Conservation (phyloP, 345 rosid species). For the Rhodamnia argentea region DNA sequence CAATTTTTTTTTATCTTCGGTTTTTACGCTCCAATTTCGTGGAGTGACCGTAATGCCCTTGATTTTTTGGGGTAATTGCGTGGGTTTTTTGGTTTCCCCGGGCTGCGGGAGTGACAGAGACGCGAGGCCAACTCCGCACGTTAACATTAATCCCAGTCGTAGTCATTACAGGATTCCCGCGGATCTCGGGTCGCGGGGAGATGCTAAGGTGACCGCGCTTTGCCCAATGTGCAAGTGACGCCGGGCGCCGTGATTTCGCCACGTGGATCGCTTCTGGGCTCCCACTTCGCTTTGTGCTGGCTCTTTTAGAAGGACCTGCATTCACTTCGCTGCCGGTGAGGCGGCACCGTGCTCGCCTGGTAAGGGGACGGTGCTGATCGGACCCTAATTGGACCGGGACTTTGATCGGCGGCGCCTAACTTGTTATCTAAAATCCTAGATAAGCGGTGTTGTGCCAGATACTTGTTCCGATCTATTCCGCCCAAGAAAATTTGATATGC, state of each 20-base stretch:
- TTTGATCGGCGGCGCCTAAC: no score
- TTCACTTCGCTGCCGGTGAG: no score
- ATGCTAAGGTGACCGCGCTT: neutral
- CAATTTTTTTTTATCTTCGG: neutral
- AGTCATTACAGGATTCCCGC: neutral
- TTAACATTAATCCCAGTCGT: neutral
- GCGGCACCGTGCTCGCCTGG: no score
- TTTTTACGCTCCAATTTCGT: neutral
- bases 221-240: neutral
- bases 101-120: neutral
- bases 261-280: neutral
- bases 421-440: no score
- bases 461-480: no score
- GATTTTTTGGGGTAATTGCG: neutral
- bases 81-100: neutral
- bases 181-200: neutral
- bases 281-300: neutral
- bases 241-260: neutral
- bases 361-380: no score
- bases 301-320: neutral
- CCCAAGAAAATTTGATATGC: no score
- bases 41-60: neutral
- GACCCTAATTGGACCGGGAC: no score
- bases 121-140: neutral
- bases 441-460: no score